Evolutionary conservation across 345 rosid species (phyloP), one percentile per base, ranked within the genome.

Genomic region (Eucalyptus erythrocorys): DNA sequence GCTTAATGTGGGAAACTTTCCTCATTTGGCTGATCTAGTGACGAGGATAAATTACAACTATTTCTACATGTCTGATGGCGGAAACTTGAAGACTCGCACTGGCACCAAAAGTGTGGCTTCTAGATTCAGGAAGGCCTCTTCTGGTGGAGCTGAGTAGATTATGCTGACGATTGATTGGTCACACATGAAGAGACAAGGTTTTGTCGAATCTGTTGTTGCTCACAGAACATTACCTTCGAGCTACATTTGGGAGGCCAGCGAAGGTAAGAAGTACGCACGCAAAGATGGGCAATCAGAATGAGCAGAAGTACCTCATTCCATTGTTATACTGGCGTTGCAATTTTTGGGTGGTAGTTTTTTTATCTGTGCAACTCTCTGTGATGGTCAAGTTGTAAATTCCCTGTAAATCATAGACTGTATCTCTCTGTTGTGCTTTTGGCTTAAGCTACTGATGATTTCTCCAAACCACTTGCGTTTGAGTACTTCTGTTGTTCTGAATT

Each of bases 1-100:
- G 92, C 95, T 97, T 79, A 98, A 97, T 24, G 97, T 96, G 89
- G 98, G 98, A 82, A 95, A 96, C 92, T 98, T 98, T 86, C 99
- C 99, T 89, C 99, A 98, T 92, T 90, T 98, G 91, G 97, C 99
- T 57, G 97, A 97, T 93, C 90, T 98, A 89, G 99, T 98, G 86
- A 95, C 99, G 13, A 94, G 99, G 91, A 98, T 98, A 90, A 98
- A 97, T 88, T 96, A 97, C 92, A 98, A 98, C 93, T 93, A 95
- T 91, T 96, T 92, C 94, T 98, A 96, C 96, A 95, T 97, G 98
- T 96, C 99, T 85, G 99, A 93, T 37, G 92, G 91, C 86, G 99
- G 99, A 88, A 95, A 93, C 93, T 90, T 94, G 94, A 95, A 88
- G 96, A 93, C 94, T 87, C 91, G 87, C 88, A 87, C 95, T 43